These are phyloP conservation scores for Tanacetum coccineum DNA, from an alignment of 129 eudicot species.

Conservation along the genomic window DNA sequence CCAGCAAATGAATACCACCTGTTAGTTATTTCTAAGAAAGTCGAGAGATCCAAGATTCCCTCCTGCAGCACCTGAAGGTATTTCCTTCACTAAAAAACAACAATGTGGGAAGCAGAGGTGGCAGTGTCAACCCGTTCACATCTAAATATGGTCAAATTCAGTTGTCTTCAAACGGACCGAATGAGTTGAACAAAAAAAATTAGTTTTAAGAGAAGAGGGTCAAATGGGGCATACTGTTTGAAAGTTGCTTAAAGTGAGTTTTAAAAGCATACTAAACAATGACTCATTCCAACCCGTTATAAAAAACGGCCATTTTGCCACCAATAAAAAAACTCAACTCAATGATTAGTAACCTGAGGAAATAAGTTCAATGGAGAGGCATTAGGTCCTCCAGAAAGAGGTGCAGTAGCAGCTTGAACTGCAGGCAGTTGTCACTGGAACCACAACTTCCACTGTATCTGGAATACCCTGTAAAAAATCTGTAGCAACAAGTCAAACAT, in stretches of 20 bases:
- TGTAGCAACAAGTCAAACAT: too few relatives aligned
- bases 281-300: too few relatives aligned
- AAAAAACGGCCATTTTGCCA: background rate
- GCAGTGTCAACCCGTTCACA: background rate
- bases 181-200: too few relatives aligned
- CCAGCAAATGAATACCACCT: constrained; percentile 45
- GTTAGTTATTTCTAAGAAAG: constrained; percentile 85
- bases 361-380: constrained; percentile 83
- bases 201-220: too few relatives aligned
- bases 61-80: constrained; percentile 57
- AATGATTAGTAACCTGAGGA: constrained; percentile 64
- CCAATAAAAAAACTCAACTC: background rate
- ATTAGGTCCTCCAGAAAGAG: constrained; percentile 83
- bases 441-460: constrained; percentile 68
- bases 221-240: too few relatives aligned
- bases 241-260: too few relatives aligned
- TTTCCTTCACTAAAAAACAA: constrained; percentile 37
- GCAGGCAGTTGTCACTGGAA: constrained; percentile 53
- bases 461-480: constrained; percentile 67
- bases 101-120: background rate
- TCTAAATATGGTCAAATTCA: background rate
- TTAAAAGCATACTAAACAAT: too few relatives aligned
- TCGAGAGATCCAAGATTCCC: constrained; percentile 87
- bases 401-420: constrained; percentile 31
- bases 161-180: background rate